phyloP scores from a whole-genome alignment of 768 basidiomycete genomes.

The Coprinopsis strossmayeri region DNA sequence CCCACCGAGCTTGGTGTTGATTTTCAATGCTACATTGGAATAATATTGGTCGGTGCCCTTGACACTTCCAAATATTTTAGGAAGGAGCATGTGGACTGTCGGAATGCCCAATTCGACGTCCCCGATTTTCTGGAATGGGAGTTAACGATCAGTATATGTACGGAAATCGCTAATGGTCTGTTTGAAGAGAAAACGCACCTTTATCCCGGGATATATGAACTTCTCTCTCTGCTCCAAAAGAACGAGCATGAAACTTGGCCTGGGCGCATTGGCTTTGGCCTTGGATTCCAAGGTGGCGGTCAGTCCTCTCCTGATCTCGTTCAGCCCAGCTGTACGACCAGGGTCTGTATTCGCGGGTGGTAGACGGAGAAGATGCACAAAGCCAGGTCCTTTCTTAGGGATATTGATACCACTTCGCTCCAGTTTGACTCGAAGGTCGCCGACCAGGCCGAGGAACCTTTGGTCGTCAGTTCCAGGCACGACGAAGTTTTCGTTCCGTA shows the following conservation, averaged over 20 bases:
- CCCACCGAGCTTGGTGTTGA: constrained; percentile 80
- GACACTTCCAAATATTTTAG: constrained; percentile 49
- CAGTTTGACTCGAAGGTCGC: constrained; percentile 52
- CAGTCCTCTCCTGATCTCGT: constrained; percentile 35
- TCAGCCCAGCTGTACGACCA: constrained; percentile 30
- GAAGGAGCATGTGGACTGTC: constrained; percentile 65
- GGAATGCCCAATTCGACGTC: constrained; percentile 71
- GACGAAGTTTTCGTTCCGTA: background rate
- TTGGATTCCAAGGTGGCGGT: constrained; percentile 18
- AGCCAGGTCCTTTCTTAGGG: constrained; percentile 26
- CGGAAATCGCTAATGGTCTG: background rate
- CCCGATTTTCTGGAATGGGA: constrained; percentile 51
- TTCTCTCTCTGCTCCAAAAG: constrained; percentile 64
- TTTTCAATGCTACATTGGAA: constrained; percentile 75
- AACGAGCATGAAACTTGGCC: constrained; percentile 64
- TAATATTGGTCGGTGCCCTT: constrained; percentile 61
- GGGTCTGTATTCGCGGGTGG: constrained; percentile 24
- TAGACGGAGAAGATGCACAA: constrained; percentile 32
- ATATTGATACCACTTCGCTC: constrained; percentile 50
- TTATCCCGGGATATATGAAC: constrained; percentile 75
- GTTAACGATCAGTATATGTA: too few relatives aligned
- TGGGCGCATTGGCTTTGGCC: constrained; percentile 15
- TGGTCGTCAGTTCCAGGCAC: constrained; percentile 24
- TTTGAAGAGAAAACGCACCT: constrained; percentile 27
- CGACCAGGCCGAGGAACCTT: constrained; percentile 34